Percentiles rank a stretch among this genome's conserved stretches.
phyloP scores from a whole-genome alignment of 208 protist species.

The Strigomonas oncopelti region DNA sequence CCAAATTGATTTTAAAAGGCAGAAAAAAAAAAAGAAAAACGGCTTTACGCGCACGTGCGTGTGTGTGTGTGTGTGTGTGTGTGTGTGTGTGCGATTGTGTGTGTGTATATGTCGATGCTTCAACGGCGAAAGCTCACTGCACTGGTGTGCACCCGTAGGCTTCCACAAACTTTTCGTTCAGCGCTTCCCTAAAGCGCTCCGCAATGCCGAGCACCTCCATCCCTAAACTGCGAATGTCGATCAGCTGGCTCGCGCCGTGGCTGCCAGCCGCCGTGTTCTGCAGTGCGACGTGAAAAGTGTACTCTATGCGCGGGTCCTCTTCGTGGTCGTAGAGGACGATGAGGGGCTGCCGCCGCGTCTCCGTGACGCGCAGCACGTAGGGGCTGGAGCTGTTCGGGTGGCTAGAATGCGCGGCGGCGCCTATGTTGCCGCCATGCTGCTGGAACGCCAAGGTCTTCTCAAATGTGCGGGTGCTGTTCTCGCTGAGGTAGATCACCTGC shows the following conservation, averaged over 20 bases:
- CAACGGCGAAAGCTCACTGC: too few species aligned
- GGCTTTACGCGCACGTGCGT: too few species aligned
- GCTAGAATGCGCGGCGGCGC: too few species aligned
- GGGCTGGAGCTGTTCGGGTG: too few species aligned
- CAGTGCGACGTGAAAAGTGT: constrained; percentile 55
- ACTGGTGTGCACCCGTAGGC: constrained; percentile 51
- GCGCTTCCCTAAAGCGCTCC: constrained; percentile 31
- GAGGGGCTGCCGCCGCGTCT: constrained; percentile 80
- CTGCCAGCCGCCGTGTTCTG: constrained; percentile 37
- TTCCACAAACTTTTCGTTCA: constrained; percentile 54
- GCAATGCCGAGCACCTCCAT: constrained; percentile 65
- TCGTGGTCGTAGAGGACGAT: constrained; percentile 86
- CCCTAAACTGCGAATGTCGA: constrained; percentile 67
- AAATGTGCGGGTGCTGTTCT: constrained; percentile 77
- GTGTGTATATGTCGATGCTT: too few species aligned
- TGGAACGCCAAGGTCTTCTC: constrained; percentile 50
- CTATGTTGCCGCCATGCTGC: too few species aligned
- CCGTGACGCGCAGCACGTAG: constrained; percentile 49
- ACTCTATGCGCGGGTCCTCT: constrained; percentile 83
- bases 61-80: too few species aligned
- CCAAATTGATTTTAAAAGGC: too few species aligned
- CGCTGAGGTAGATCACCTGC: constrained; percentile 86
- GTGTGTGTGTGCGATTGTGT: too few species aligned
- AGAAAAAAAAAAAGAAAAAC: too few species aligned
- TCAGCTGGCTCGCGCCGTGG: constrained; percentile 21